Evolutionary conservation across 345 rosid species (phyloP).

Genomic region (Balakata baccata): DNA sequence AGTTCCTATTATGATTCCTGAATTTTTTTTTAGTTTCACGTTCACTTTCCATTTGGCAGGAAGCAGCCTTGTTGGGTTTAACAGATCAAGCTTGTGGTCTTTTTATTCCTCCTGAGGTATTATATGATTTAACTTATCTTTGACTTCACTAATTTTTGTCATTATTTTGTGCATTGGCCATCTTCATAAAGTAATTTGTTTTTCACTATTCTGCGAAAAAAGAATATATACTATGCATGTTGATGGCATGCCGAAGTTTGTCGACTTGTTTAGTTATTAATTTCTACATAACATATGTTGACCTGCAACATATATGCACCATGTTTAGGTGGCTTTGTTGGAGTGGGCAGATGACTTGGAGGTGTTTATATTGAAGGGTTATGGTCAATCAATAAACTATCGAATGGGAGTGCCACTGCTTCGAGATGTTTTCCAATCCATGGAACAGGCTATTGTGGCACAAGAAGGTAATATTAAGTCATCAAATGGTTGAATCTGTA

Average conservation of each 20-base stretch:
- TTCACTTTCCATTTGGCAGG: constrained; percentile 48
- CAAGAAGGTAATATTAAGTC: constrained; percentile 54
- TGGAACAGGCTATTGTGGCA: constrained; percentile 82
- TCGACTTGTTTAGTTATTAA: background rate
- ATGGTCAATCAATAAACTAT: constrained; percentile 77
- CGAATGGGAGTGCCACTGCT: constrained; percentile 89
- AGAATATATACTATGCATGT: background rate
- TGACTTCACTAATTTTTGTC: background rate
- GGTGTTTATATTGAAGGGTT: constrained; percentile 75
- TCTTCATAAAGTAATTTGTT: background rate
- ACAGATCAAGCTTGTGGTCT: constrained; percentile 86
- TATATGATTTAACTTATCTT: background rate
- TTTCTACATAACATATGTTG: constrained; percentile 10
- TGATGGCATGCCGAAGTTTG: too few relatives aligned
- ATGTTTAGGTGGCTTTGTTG: constrained; percentile 70
- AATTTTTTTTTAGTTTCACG: background rate
- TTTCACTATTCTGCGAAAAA: background rate
- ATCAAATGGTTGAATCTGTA: background rate
- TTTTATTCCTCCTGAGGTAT: constrained; percentile 75
- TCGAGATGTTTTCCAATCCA: constrained; percentile 73
- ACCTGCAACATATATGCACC: constrained; percentile 19
- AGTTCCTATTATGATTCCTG: background rate
- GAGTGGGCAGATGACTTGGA: constrained; percentile 97
- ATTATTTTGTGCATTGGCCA: background rate
- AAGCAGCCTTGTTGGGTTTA: constrained; percentile 78